A percentile compares a stretch with the other conserved stretches of the same genome.
These are phyloP conservation scores for Mesembryanthemum crystallinum DNA, from an alignment of 148 eudicot species.

Conservation along the genomic window DNA sequence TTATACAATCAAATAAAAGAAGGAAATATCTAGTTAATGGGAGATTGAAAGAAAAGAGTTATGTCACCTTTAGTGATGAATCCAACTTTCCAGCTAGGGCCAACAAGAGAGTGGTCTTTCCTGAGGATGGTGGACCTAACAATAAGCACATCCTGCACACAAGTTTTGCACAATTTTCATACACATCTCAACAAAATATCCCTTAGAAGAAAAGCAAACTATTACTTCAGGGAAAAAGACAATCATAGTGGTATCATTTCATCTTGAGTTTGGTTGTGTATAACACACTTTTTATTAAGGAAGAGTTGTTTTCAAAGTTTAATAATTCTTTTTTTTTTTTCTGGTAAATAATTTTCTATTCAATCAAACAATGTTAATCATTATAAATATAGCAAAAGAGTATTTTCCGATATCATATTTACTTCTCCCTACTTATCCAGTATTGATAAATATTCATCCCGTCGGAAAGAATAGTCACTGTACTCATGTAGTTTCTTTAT, in stretches of 20 bases:
- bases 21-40: background rate
- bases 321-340: too few relatives aligned
- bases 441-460: too few relatives aligned
- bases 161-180: background rate
- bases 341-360: too few relatives aligned
- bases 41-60: background rate
- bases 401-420: too few relatives aligned
- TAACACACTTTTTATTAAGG: background rate
- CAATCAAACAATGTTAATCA: too few relatives aligned
- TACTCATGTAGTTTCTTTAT: too few relatives aligned
- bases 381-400: too few relatives aligned
- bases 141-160: conserved; percentile 74
- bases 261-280: background rate
- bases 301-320: too few relatives aligned
- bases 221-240: background rate
- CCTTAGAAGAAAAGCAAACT: too few relatives aligned
- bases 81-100: conserved; percentile 95
- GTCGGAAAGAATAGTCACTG: too few relatives aligned
- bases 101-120: conserved; percentile 86
- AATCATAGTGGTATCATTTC: background rate
- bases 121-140: conserved; percentile 91
- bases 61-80: conserved; percentile 56
- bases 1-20: background rate
- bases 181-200: too few relatives aligned
- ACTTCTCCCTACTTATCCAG: too few relatives aligned